These are phyloP conservation scores for Diplodia mutila DNA, from an alignment of 2,329 filamentous ascomycete species.

Conservation along the genomic window DNA sequence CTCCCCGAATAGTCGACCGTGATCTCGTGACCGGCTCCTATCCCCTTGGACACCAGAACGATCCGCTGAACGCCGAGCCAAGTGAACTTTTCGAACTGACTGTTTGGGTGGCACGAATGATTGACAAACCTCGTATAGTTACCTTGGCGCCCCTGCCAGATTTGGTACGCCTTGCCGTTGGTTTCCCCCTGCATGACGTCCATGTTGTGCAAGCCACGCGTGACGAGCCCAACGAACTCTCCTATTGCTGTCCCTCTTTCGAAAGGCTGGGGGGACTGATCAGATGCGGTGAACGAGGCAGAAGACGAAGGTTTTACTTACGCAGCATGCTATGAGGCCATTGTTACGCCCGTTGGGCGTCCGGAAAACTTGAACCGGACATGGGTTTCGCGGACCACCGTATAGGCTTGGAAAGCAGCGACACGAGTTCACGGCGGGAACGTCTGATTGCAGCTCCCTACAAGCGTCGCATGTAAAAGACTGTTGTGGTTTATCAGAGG, in stretches of 20 bases:
- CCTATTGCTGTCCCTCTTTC: conserved; percentile 58
- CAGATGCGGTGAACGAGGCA: background rate
- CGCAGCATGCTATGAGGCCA: conserved; percentile 51
- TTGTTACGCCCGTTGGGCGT: conserved; percentile 60
- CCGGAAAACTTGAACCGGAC: conserved; percentile 58
- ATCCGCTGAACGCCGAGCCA: conserved; percentile 61
- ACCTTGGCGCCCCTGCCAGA: conserved; percentile 60
- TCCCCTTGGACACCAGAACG: conserved; percentile 59
- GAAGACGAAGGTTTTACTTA: conserved; percentile 8
- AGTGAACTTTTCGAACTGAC: conserved; percentile 60
- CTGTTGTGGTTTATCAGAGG: conserved; percentile 32
- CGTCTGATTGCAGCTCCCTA: conserved; percentile 55
- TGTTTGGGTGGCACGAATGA: conserved; percentile 61
- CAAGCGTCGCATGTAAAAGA: conserved; percentile 51
- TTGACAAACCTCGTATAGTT: conserved; percentile 65
- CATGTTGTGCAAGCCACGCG: conserved; percentile 54
- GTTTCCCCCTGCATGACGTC: conserved; percentile 58
- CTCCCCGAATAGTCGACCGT: conserved; percentile 63
- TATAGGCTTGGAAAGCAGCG: conserved; percentile 60
- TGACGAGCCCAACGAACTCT: conserved; percentile 61
- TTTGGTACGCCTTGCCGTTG: conserved; percentile 61
- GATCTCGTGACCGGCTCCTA: conserved; percentile 58
- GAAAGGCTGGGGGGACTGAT: conserved; percentile 43
- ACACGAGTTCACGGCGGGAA: conserved; percentile 54
- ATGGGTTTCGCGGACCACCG: conserved; percentile 46